Base-by-base conservation (phyloP, 2,329 filamentous ascomycete genomes). In the Fusarium sp. region DNA sequence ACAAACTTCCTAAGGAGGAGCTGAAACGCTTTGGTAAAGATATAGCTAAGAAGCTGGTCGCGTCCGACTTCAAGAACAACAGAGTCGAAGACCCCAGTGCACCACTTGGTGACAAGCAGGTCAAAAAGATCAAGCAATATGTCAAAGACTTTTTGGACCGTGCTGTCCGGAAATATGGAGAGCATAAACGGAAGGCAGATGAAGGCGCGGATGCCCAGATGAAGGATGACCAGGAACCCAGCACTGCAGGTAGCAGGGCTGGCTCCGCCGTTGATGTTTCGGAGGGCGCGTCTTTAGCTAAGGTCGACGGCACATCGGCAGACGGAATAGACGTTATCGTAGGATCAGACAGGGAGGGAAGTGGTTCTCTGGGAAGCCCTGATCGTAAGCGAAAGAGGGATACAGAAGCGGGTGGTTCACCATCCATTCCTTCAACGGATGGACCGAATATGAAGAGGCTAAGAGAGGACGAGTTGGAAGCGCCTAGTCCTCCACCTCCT, bases 71-170 rank as follows among this genome's bases (percentile, higher is more conserved):
- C 82, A 97, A 97, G 79, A 92, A 95, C 76, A 89, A 90, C 50
- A 91, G 94, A n/a, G 94, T 98, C 12, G 87, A 89, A 47, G 91
- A 98, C 76, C 95, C 94, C 0, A 93, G 89, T 15, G 77, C 78
- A n/a, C 75, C 78, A 51, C 91, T 98, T 70, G 88, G 87, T 29
- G 88, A 92, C 38, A 95, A 93, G 77, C 92, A 96, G 75, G 88
- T 91, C 74, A 91, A 91, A 77, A 93, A 94, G 70, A 89, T 98
- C 63, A 97, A 93, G 81, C 90, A 89, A 61, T 94, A 92, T 77
- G 94, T 95, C 62, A 91, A 92, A 68, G 91, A 94, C 53, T 98
- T 91, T 79, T 91, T 98, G 76, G 93, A 97, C 65, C 95, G 94
- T 77, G 95, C 94, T 0, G 90, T 95, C 4, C 85, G 87, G 59